These are phyloP conservation scores for Candida adriatica DNA, from an alignment of 805 yeast genomes.

Conservation along the genomic window DNA sequence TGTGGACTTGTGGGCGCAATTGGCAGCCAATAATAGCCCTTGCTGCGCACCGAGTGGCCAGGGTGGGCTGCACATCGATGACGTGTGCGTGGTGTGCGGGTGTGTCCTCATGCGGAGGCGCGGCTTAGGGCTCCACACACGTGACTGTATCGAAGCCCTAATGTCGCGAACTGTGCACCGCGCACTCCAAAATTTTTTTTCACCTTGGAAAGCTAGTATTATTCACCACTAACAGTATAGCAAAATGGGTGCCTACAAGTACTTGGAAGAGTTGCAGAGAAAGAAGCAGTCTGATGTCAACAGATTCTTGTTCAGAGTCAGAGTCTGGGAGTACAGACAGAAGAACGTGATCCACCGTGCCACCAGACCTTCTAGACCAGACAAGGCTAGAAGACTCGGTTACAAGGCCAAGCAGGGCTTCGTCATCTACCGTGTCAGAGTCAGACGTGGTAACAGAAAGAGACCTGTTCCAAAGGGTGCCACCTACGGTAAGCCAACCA, in stretches of 20 bases:
- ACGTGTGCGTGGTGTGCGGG: no score
- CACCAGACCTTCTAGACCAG: conserved; percentile 98
- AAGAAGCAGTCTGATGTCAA: conserved; percentile 99
- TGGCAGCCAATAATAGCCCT: no score
- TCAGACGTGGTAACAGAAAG: conserved; percentile 99
- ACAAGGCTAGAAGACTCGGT: conserved; percentile 99
- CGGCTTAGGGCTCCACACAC: no score
- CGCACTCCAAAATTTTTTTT: conserved; percentile 6
- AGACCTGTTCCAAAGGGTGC: conserved; percentile 99
- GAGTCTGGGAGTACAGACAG: conserved; percentile 99
- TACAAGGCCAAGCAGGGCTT: conserved; percentile 99
- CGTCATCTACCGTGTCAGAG: conserved; percentile 97
- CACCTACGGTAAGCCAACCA: conserved; percentile 99
- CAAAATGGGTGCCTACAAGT: conserved; percentile 98
- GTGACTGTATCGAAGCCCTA: no score
- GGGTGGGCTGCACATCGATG: no score
- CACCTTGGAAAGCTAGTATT: background rate
- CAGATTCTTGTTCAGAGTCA: conserved; percentile 98
- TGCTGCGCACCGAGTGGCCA: no score
- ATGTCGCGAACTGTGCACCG: no score
- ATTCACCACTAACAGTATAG: conserved; percentile 5
- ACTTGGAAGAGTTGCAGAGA: conserved; percentile 98
- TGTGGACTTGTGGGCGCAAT: no score
- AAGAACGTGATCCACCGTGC: conserved; percentile 98
- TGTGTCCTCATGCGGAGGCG: no score